Percentiles rank a stretch among this genome's conserved stretches.
These are phyloP conservation scores for Tanacetum coccineum DNA, from an alignment of 129 eudicot species.

Conservation along the genomic window DNA sequence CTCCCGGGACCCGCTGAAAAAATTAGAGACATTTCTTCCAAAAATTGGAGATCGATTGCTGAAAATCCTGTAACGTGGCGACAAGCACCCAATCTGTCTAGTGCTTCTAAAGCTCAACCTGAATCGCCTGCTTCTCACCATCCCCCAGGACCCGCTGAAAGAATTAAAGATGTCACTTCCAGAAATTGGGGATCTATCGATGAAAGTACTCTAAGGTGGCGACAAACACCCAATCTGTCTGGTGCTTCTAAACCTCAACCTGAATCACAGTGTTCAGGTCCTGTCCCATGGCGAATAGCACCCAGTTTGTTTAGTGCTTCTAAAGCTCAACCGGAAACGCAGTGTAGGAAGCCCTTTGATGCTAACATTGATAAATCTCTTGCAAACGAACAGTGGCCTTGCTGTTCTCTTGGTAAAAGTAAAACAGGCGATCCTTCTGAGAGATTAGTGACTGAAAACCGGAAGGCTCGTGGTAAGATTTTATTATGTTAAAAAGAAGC, in stretches of 20 bases:
- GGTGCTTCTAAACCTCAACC: constrained; percentile 38
- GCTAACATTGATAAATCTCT: too few relatives aligned
- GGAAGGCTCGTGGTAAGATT: constrained; percentile 45
- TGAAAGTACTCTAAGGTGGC: constrained; percentile 80
- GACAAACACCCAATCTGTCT: constrained; percentile 59
- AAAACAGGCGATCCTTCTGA: constrained; percentile 35
- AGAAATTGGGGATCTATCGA: constrained; percentile 51
- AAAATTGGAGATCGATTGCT: constrained; percentile 49
- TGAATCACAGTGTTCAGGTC: constrained; percentile 24
- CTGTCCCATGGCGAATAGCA: constrained; percentile 53
- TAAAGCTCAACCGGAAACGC: constrained; percentile 38
- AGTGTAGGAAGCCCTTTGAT: not conserved
- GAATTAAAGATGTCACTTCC: constrained; percentile 44
- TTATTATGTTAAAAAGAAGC: constrained; percentile 1
- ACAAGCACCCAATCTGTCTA: constrained; percentile 62
- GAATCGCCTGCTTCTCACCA: constrained; percentile 30
- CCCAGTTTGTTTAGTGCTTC: constrained; percentile 47
- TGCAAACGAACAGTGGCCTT: not conserved
- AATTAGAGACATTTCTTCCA: constrained; percentile 47
- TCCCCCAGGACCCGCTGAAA: constrained; percentile 52
- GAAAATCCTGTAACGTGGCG: constrained; percentile 83
- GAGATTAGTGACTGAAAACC: constrained; percentile 35
- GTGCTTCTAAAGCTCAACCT: constrained; percentile 35
- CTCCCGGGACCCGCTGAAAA: constrained; percentile 55
- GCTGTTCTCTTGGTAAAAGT: constrained; percentile 38